Evolutionary conservation across 1,139 yeast genomes (phyloP), one percentile per base, ranked within the genome.

Genomic region (Yamadazyma sp.): DNA sequence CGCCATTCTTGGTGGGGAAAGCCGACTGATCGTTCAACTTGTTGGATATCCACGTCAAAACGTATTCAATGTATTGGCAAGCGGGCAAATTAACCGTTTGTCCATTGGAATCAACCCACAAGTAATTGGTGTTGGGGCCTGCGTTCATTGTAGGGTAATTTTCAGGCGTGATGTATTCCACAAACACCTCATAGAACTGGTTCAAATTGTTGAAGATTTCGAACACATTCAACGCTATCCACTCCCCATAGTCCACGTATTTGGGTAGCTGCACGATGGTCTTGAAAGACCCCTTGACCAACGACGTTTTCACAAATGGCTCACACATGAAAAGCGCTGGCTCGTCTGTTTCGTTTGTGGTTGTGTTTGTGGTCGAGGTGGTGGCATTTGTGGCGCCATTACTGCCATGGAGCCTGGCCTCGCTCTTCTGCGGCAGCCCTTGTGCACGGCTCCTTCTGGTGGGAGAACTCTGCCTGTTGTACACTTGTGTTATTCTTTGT

Each of bases 251-350:
- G 56, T 94, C 98, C 17, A 94, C 98, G 56, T 91, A 92, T 58
- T 87, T 88, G 17, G 99, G 98, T 23, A 88, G 73, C 59, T 87
- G 96, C 1, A 92, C 98, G 48, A 92, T 92, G 1, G 98, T 91
- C 55, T 87, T 89, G 68, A 89, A 94, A 1, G 96, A 87, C n/a
- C 99, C 99, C 56, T 92, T 92, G 25, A 94, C 98, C 34, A 92
- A 70, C 0, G 98, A 95, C 0, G 97, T 87, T 46, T 91, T 83
- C 5, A 91, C 94, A 62, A 87, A 94, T 11, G 98, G 98, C 51
- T 91, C 96, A 58, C 95, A 84, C 53, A 92, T 61, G 57, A 89
- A 92, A 36, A 85, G 70, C 9, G 91, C 95, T 39, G 65, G 53
- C 18, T 38, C 38, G 17, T 38, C 40, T 18, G 42, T 37, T 10